Conservation (phyloP, 2,329 filamentous ascomycete genomes). For the Aspergillus sp. region DNA sequence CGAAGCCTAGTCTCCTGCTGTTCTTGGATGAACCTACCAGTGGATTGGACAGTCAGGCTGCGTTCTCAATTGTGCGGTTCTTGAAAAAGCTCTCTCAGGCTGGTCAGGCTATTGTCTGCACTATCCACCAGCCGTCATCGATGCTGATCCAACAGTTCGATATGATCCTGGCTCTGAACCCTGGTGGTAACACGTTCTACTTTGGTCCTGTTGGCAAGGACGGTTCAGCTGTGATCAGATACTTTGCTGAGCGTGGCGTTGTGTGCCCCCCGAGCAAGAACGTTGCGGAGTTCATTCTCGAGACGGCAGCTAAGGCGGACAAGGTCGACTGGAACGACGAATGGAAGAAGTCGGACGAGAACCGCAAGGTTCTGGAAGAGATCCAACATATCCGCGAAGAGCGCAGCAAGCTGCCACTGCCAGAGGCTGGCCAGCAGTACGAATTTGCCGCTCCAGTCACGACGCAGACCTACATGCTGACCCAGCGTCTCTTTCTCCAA, state of each 20-base stretch:
- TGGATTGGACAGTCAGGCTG: slow-evolving; percentile 61
- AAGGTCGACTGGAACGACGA: slow-evolving; percentile 65
- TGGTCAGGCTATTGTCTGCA: slow-evolving; percentile 65
- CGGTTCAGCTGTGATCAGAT: slow-evolving; percentile 56
- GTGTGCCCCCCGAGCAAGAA: slow-evolving; percentile 59
- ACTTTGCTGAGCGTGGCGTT: slow-evolving; percentile 59
- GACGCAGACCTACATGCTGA: slow-evolving; percentile 58
- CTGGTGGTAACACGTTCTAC: slow-evolving; percentile 63
- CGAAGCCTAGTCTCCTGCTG: slow-evolving; percentile 58
- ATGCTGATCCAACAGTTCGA: slow-evolving; percentile 65
- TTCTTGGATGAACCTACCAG: slow-evolving; percentile 67
- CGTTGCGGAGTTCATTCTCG: slow-evolving; percentile 58
- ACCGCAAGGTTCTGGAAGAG: slow-evolving; percentile 51
- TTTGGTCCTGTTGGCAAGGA: slow-evolving; percentile 65
- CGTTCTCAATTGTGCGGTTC: slow-evolving; percentile 60
- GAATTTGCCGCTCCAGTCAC: slow-evolving; percentile 61
- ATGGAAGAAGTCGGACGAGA: slow-evolving; percentile 60
- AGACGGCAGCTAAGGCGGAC: slow-evolving; percentile 53
- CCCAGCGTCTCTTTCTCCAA: slow-evolving; percentile 60
- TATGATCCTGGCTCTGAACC: slow-evolving; percentile 62
- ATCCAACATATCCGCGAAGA: slow-evolving; percentile 57
- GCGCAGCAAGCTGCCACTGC: slow-evolving; percentile 44
- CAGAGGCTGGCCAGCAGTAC: slow-evolving; percentile 31
- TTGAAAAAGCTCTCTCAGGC: slow-evolving; percentile 58
- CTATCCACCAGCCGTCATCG: slow-evolving; percentile 64